Percentiles rank a stretch among this genome's conserved stretches.
Conservation (phyloP, 2,329 filamentous ascomycete species). For the Nannizzia gypsea region DNA sequence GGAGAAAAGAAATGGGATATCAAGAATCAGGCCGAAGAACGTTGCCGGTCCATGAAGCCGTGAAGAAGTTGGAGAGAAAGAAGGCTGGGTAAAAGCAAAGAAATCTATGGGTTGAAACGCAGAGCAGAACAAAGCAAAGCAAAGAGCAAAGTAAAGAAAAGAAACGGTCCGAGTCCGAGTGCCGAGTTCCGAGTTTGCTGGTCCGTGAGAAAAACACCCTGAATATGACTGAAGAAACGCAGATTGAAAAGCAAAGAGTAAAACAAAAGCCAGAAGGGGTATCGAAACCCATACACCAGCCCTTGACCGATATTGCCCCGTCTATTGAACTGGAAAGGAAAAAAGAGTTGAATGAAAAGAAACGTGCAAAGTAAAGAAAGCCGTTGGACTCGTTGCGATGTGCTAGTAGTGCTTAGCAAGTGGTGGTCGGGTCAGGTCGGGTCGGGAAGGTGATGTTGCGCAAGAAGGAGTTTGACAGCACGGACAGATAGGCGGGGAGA, state of each 20-base stretch:
- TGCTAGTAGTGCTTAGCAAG: not conserved
- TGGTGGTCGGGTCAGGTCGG: not conserved
- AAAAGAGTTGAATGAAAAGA: slow-evolving; percentile 11
- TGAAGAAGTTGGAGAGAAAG: not conserved
- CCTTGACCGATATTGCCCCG: slow-evolving; percentile 8
- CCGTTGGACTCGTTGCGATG: not conserved
- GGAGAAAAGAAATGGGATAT: not conserved
- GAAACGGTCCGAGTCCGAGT: not conserved
- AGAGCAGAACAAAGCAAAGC: slow-evolving; percentile 5
- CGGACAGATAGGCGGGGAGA: not conserved
- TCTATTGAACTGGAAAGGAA: slow-evolving; percentile 14
- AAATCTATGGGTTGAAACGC: not conserved
- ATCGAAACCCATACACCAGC: slow-evolving; percentile 10
- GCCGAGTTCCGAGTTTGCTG: not conserved
- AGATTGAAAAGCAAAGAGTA: slow-evolving; percentile 5
- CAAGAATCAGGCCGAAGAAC: not conserved
- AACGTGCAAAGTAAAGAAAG: slow-evolving; percentile 5
- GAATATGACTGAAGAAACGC: not conserved
- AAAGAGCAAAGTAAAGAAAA: slow-evolving; percentile 9
- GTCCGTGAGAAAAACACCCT: not conserved
- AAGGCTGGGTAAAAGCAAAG: not conserved
- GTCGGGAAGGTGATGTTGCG: not conserved
- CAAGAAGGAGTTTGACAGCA: not conserved
- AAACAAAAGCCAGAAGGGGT: slow-evolving; percentile 9
- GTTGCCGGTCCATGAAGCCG: slow-evolving; percentile 1